Evolutionary conservation across 1,284 basidiomycete species (phyloP).

Genomic region (Caloboletus firmus): DNA sequence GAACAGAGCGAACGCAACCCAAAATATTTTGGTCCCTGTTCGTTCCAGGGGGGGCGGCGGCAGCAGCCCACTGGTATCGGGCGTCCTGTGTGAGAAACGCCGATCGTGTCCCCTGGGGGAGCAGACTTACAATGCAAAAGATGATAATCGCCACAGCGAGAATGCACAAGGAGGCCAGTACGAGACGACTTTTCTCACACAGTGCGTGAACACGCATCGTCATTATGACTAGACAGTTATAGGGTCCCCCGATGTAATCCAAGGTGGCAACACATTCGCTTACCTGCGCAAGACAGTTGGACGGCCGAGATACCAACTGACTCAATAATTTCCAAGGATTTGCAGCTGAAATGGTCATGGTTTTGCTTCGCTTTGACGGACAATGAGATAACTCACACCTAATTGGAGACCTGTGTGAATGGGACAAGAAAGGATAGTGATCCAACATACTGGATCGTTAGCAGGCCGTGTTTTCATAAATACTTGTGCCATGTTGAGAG

Average conservation of each 20-base stretch:
- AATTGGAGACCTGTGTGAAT: not conserved
- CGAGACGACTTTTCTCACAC: conserved; percentile 21
- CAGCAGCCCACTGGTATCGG: conserved; percentile 9
- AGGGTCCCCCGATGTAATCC: conserved; percentile 21
- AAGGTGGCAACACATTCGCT: not conserved
- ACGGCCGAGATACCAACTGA: conserved; percentile 3
- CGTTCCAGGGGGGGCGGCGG: not conserved
- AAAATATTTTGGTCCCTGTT: not conserved
- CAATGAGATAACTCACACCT: conserved; percentile 9
- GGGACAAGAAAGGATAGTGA: not conserved
- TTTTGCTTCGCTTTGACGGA: not conserved
- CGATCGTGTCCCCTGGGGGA: not conserved
- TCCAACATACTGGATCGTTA: conserved; percentile 1
- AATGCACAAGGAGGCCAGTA: conserved; percentile 15
- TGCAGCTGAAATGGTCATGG: conserved; percentile 2
- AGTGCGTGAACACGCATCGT: conserved; percentile 35
- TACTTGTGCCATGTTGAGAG: not conserved
- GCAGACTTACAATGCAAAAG: conserved; percentile 23
- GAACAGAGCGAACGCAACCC: not conserved
- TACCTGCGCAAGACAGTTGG: conserved; percentile 15
- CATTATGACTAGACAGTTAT: conserved; percentile 25
- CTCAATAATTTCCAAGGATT: not conserved
- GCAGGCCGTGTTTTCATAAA: not conserved
- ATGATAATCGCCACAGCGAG: conserved; percentile 2
- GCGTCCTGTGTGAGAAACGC: not conserved